These are phyloP conservation scores for Aspergillus baeticus DNA, from an alignment of 495 filamentous ascomycete genomes.

Conservation along the genomic window DNA sequence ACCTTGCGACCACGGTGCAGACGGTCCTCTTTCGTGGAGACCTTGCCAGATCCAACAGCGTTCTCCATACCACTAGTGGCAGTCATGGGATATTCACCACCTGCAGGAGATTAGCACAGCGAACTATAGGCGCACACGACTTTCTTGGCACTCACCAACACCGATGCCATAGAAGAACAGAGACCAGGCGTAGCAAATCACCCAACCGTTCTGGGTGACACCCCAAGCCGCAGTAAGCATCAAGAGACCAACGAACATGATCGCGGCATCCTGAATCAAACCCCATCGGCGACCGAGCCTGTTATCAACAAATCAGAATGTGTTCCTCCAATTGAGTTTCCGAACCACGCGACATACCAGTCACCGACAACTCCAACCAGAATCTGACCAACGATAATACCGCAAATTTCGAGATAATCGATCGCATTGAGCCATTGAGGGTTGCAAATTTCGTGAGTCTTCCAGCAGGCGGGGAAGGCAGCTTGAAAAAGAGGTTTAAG, in stretches of 20 bases:
- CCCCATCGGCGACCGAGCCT: constrained; percentile 87
- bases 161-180: constrained; percentile 90
- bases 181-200: constrained; percentile 88
- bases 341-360: constrained; percentile 40
- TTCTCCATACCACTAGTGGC: constrained; percentile 96
- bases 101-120: constrained; percentile 20
- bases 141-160: constrained; percentile 55
- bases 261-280: constrained; percentile 85
- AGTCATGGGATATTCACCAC: constrained; percentile 91
- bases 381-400: constrained; percentile 86
- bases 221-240: constrained; percentile 90
- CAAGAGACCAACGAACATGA: constrained; percentile 86
- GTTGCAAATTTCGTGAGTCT: constrained; percentile 59
- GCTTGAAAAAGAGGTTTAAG: constrained; percentile 71
- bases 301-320: constrained; percentile 2
- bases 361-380: constrained; percentile 64
- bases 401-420: constrained; percentile 80
- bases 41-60: constrained; percentile 74
- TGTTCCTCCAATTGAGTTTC: not conserved
- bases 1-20: constrained; percentile 91
- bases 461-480: constrained; percentile 75
- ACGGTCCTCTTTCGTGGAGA: constrained; percentile 86
- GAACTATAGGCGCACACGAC: not conserved
- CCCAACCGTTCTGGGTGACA: constrained; percentile 78
- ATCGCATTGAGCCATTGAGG: constrained; percentile 72